Percentiles rank a stretch among this genome's conserved stretches.
phyloP scores from a whole-genome alignment of 768 basidiomycete species.

The Psilocybe sp. region DNA sequence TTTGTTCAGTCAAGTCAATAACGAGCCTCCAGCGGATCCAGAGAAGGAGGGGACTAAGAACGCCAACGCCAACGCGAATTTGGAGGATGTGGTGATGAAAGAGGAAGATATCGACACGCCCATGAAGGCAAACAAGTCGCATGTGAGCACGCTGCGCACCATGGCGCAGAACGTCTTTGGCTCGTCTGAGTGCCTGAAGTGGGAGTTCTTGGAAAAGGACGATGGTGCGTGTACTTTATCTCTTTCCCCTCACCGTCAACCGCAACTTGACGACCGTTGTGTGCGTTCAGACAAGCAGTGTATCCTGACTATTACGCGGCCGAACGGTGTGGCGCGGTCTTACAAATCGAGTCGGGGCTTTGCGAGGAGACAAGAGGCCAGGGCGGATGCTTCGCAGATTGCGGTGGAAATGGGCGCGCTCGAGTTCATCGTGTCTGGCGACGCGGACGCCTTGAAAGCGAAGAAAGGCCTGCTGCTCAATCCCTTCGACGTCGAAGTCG shows the following conservation, averaged over 20 bases:
- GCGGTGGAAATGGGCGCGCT: constrained; percentile 61
- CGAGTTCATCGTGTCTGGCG: constrained; percentile 51
- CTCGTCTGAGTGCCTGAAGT: constrained; percentile 37
- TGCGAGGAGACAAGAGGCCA: constrained; percentile 50
- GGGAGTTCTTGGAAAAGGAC: constrained; percentile 43
- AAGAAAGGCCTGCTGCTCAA: constrained; percentile 33
- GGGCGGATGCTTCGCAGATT: constrained; percentile 44
- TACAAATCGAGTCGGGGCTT: constrained; percentile 51
- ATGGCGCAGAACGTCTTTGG: constrained; percentile 41
- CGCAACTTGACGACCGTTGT: background rate
- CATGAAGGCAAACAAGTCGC: constrained; percentile 7
- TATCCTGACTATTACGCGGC: constrained; percentile 58
- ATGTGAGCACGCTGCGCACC: constrained; percentile 36
- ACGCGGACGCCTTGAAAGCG: constrained; percentile 30
- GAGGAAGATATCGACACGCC: background rate
- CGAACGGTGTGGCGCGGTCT: constrained; percentile 45
- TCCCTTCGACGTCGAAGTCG: constrained; percentile 23
- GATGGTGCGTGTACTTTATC: constrained; percentile 26
- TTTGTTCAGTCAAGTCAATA: constrained; percentile 1
- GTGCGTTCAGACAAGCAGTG: constrained; percentile 51
- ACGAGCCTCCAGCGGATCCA: constrained; percentile 1
- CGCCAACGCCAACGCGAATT: constrained; percentile 1
- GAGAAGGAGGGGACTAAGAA: constrained; percentile 1
- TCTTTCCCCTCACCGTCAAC: background rate
- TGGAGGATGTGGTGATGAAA: constrained; percentile 2